phyloP scores from a whole-genome alignment of 1,284 basidiomycete genomes.

The Cutaneotrichosporon sp. region DNA sequence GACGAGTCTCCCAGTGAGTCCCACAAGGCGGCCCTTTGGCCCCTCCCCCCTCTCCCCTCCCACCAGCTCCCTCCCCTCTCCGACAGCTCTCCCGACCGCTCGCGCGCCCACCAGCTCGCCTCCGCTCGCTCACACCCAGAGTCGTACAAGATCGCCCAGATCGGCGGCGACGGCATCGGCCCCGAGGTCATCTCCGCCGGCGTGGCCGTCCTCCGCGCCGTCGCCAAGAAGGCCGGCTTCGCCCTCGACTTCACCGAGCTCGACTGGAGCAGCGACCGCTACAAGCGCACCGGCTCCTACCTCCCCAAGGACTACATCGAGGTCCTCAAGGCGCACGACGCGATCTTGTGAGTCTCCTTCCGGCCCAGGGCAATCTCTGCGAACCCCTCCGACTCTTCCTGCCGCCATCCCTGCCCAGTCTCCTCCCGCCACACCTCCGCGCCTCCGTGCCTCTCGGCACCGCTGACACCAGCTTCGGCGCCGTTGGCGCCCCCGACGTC shows the following conservation, averaged over 20 bases:
- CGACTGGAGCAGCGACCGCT: slow-evolving; percentile 45
- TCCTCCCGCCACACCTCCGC: too few species aligned
- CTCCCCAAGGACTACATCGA: slow-evolving; percentile 32
- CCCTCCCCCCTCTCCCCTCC: too few species aligned
- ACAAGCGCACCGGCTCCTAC: slow-evolving; percentile 59
- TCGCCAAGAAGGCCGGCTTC: slow-evolving; percentile 30
- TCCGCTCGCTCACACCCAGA: background rate
- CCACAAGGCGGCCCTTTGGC: too few species aligned
- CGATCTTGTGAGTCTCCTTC: slow-evolving; percentile 53
- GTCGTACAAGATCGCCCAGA: slow-evolving; percentile 55
- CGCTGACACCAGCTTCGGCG: slow-evolving; percentile 93
- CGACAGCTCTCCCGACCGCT: too few species aligned
- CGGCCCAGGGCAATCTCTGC: too few species aligned
- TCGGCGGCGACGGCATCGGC: slow-evolving; percentile 62
- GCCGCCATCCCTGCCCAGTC: too few species aligned
- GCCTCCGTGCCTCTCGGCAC: too few species aligned
- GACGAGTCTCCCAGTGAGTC: slow-evolving; percentile 1
- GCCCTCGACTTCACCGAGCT: slow-evolving; percentile 35
- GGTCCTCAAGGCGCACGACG: slow-evolving; percentile 38
- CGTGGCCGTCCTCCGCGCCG: slow-evolving; percentile 45
- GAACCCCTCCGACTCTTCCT: too few species aligned
- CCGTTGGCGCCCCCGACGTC: slow-evolving; percentile 91
- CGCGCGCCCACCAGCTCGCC: too few species aligned
- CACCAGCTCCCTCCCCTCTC: too few species aligned
- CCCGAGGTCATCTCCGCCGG: slow-evolving; percentile 58